Evolutionary conservation across 2,329 filamentous ascomycete genomes (phyloP), one percentile per base, ranked within the genome.

Genomic region (Diplodia corticola): DNA sequence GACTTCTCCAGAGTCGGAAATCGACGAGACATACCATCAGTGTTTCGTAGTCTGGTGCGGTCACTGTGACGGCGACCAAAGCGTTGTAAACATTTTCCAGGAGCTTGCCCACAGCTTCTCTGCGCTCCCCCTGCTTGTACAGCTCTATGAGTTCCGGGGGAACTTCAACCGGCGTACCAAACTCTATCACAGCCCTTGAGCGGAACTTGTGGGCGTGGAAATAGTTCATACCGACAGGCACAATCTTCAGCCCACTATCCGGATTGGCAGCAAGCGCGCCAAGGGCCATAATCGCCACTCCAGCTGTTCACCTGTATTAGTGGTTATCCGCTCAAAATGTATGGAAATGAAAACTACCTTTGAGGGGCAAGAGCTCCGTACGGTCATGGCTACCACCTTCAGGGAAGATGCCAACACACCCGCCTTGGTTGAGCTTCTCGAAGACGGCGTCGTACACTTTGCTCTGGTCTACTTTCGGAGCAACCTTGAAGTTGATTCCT

Each of bases 141-240:
- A 92, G 88, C 69, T 93, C 86, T 5, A 97, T 92, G 37, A 97
- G 81, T 73, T 96, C 91, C 22, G 83, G 82, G 0, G 93, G 90
- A 10, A 98, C 88, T 70, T 96, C 91, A 69, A 98, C 89, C 0
- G 95, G 93, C 28, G 88, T 89, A 9, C 95, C 95, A 73, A 98
- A 99, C 75, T 99, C 95, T 68, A 98, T 89, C 4, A 99, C 94
- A 40, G 94, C 95, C 75, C 95, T 88, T 69, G 94, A 98, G 53
- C 94, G 90, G 80, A 99, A 99, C 78, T 98, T 99, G 84, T 99
- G 94, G 0, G 94, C 91, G 79, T 98, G 94, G 80, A 99, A 99
- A 80, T 99, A 99, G 79, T 99, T 99, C 94, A 99, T 97, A 72
- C 94, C 94, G 61, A 95, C 93, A 3, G 95, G 95, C 26, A 99